Evolutionary conservation across 2,329 filamentous ascomycete species (phyloP).

Genomic region (Sporothrix protearum): DNA sequence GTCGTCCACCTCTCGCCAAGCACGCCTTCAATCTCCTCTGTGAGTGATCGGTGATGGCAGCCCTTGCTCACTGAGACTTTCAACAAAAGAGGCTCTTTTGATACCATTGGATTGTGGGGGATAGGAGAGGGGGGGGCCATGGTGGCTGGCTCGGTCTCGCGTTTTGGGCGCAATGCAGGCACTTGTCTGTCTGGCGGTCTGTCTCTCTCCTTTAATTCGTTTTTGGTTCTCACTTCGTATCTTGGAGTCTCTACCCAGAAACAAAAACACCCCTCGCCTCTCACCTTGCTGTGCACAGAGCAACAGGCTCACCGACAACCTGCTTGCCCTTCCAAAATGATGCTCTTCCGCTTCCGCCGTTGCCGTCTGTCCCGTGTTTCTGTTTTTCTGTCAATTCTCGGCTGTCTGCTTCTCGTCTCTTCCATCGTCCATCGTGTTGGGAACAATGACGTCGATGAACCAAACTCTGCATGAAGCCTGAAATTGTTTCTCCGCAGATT

Average conservation of each 20-base stretch:
- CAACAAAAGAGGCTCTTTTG: not conserved
- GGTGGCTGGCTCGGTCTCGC: slow-evolving; percentile 2
- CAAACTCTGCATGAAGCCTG: not conserved
- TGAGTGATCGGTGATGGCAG: not conserved
- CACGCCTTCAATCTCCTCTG: not conserved
- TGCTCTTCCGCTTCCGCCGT: not conserved
- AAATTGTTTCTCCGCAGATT: slow-evolving; percentile 1
- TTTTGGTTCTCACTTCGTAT: not conserved
- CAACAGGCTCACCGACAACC: slow-evolving; percentile 1
- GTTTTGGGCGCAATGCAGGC: slow-evolving; percentile 5
- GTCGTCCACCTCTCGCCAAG: not conserved
- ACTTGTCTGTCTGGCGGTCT: not conserved
- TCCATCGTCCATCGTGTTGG: not conserved
- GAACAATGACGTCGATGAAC: not conserved
- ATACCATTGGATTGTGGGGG: not conserved
- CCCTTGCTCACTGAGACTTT: not conserved
- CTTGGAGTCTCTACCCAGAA: not conserved
- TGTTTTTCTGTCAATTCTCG: not conserved
- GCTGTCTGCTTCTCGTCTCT: not conserved
- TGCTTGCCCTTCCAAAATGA: not conserved
- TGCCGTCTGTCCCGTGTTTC: not conserved
- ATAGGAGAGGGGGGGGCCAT: too few relatives aligned
- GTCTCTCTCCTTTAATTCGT: not conserved
- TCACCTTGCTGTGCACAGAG: slow-evolving; percentile 11
- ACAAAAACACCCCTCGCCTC: not conserved